Percentiles rank a stretch among this genome's conserved stretches.
These are phyloP conservation scores for Amanita subjunquillea DNA, from an alignment of 768 basidiomycete species.

Conservation along the genomic window DNA sequence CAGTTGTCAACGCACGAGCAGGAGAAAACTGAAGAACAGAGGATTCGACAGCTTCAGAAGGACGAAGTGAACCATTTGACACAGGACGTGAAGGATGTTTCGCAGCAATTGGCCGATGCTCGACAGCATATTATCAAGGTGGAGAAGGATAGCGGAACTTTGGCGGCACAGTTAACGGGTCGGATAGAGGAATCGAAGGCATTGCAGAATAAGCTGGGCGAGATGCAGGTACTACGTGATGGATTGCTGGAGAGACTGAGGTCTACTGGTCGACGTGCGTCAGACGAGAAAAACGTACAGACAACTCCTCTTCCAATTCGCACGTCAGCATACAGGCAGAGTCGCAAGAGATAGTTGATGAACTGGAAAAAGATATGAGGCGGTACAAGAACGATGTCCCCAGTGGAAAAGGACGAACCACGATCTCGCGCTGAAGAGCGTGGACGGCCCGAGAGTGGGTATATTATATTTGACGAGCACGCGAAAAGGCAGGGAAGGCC, in stretches of 20 bases:
- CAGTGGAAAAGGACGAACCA: background rate
- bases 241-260: background rate
- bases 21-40: background rate
- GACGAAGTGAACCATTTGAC: background rate
- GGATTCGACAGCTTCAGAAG: background rate
- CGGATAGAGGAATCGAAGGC: background rate
- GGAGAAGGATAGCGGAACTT: background rate
- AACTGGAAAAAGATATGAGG: background rate
- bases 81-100: too few relatives aligned
- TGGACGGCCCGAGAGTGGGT: background rate
- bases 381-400: background rate
- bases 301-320: background rate
- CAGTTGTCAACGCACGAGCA: background rate
- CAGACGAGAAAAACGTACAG: background rate
- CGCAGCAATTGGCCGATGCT: background rate
- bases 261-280: background rate
- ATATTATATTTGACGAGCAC: background rate
- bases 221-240: background rate
- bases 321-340: background rate
- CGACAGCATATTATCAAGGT: background rate
- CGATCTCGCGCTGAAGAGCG: background rate
- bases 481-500: background rate
- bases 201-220: background rate
- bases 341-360: background rate
- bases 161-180: background rate